phyloP scores from a whole-genome alignment of 805 yeast genomes.

The Teunomyces panamensis region DNA sequence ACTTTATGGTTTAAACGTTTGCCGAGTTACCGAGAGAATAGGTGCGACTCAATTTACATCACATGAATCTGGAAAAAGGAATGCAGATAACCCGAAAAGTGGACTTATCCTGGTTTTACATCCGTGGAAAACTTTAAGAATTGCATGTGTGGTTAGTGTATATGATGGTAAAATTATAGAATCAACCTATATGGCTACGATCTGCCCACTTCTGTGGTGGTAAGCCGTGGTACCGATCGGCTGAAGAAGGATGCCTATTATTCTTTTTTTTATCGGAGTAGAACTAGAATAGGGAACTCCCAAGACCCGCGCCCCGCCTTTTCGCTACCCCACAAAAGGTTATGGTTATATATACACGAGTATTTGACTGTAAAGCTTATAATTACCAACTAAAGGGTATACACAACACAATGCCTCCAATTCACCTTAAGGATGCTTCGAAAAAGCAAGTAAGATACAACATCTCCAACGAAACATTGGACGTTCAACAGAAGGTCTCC shows the following conservation, averaged over 20 bases:
- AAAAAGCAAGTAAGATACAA: background rate
- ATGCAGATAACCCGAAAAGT: background rate
- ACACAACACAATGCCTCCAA: background rate
- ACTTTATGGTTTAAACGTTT: background rate
- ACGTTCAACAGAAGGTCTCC: conserved; percentile 4
- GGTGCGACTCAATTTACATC: background rate
- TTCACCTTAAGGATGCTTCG: background rate
- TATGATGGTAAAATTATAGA: background rate
- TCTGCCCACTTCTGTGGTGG: background rate
- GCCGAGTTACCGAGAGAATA: background rate
- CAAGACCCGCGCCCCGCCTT: conserved; percentile 1
- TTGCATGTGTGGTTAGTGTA: background rate
- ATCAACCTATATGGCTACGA: background rate
- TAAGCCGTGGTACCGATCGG: background rate
- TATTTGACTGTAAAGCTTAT: background rate
- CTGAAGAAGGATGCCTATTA: background rate
- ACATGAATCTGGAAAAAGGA: background rate
- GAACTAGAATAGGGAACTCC: background rate
- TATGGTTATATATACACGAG: background rate
- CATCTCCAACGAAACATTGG: background rate
- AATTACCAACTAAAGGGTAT: background rate
- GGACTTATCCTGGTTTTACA: background rate
- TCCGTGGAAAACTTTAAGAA: background rate
- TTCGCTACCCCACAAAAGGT: conserved; percentile 1
- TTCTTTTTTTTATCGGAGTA: background rate